These are phyloP conservation scores for Phaseolus coccineus DNA, from an alignment of 331 rosid species.

Conservation along the genomic window DNA sequence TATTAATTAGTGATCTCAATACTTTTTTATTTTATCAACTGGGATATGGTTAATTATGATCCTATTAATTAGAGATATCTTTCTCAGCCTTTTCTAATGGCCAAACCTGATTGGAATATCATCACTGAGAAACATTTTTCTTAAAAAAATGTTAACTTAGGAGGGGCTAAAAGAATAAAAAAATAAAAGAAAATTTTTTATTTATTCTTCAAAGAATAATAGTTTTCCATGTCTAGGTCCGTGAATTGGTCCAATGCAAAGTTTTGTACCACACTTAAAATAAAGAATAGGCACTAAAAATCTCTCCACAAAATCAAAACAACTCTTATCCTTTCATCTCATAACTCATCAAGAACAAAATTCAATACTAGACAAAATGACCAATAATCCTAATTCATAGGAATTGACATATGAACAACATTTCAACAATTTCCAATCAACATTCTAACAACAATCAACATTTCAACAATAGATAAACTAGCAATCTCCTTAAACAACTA, in stretches of 20 bases:
- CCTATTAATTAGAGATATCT: background rate
- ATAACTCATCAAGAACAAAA: background rate
- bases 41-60: background rate
- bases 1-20: too few relatives aligned
- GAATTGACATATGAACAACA: slow-evolving; percentile 3
- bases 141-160: background rate
- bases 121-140: background rate
- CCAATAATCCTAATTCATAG: background rate
- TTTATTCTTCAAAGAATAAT: too few relatives aligned
- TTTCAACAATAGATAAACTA: background rate
- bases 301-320: too few relatives aligned
- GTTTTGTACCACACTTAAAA: background rate
- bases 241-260: background rate
- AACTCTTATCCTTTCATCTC: background rate
- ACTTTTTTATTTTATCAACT: too few relatives aligned
- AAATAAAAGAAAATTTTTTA: too few relatives aligned
- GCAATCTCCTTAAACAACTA: background rate
- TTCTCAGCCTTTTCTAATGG: background rate
- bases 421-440: background rate
- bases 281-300: too few relatives aligned
- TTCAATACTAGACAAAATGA: background rate
- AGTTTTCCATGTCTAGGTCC: background rate
- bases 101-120: background rate
- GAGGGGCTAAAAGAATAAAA: background rate
- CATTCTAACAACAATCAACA: background rate